Evolutionary conservation across 371 early-diverging fungal species (phyloP).

Genomic region (Apophysomyces trapeziformis): DNA sequence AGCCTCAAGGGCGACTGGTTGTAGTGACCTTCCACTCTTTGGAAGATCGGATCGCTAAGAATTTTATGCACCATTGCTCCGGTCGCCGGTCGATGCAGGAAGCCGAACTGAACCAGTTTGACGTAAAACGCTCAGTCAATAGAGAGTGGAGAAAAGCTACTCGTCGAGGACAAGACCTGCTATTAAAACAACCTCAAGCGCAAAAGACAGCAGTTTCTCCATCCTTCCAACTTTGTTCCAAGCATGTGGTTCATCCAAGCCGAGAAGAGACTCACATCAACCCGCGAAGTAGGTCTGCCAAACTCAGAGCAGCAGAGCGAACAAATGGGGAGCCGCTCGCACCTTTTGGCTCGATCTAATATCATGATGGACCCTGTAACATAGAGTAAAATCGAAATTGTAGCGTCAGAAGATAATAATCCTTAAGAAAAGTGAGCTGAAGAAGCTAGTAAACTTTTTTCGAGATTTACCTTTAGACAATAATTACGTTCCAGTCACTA

Average conservation of each 20-base stretch:
- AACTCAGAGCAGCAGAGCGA: conserved; percentile 58
- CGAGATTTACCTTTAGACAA: no score
- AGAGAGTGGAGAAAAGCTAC: conserved; percentile 29
- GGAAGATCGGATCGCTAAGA: conserved; percentile 75
- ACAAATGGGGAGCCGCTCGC: conserved; percentile 35
- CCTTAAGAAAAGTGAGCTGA: no score
- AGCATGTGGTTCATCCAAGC: conserved; percentile 50
- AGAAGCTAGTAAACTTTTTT: no score
- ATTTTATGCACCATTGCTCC: conserved; percentile 53
- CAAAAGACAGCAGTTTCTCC: conserved; percentile 21
- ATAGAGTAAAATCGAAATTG: no score
- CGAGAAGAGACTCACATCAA: conserved; percentile 59
- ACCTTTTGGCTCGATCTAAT: conserved; percentile 36
- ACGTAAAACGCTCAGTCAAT: conserved; percentile 36
- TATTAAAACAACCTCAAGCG: conserved; percentile 13
- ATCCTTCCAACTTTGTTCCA: conserved; percentile 44
- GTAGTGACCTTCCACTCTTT: conserved; percentile 77
- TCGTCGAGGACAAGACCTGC: conserved; percentile 5
- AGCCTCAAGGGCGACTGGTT: conserved; percentile 59
- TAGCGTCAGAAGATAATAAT: no score
- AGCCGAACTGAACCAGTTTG: conserved; percentile 42
- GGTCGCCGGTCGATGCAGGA: conserved; percentile 31
- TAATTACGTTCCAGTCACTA: no score
- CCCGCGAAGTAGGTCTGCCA: conserved; percentile 65
- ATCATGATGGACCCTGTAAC: neutral